Evolutionary conservation across 495 filamentous ascomycete genomes (phyloP).

Genomic region (Penicillium parvum): DNA sequence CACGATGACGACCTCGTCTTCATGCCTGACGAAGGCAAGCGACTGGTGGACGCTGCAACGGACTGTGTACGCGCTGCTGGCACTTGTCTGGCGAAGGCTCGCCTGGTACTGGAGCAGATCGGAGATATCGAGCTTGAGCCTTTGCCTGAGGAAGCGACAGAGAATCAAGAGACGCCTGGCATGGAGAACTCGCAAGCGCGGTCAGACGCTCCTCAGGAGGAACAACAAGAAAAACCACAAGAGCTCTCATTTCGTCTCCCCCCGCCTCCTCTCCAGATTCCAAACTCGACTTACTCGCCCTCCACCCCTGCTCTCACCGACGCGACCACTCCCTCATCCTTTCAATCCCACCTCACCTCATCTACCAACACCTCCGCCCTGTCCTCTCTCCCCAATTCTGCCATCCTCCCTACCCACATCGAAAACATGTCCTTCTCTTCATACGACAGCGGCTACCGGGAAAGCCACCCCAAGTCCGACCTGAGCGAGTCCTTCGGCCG

Average conservation of each 20-base stretch:
- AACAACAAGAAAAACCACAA: slow-evolving; percentile 20
- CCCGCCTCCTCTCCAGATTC: slow-evolving; percentile 40
- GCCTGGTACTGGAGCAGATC: slow-evolving; percentile 78
- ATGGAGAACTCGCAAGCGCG: slow-evolving; percentile 9
- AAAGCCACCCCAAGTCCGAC: slow-evolving; percentile 35
- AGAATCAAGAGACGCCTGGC: slow-evolving; percentile 8
- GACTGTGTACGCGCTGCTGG: slow-evolving; percentile 86
- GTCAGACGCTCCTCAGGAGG: slow-evolving; percentile 14
- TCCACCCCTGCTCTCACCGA: slow-evolving; percentile 41
- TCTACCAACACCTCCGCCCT: slow-evolving; percentile 17
- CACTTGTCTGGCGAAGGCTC: slow-evolving; percentile 83
- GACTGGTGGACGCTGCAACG: slow-evolving; percentile 75
- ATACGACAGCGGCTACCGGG: slow-evolving; percentile 18
- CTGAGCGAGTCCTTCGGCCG: slow-evolving; percentile 37
- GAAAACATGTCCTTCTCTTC: slow-evolving; percentile 31
- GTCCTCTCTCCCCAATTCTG: slow-evolving; percentile 25
- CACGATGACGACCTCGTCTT: slow-evolving; percentile 69
- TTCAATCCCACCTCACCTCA: slow-evolving; percentile 30
- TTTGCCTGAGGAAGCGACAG: slow-evolving; percentile 41
- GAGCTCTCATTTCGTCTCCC: slow-evolving; percentile 34
- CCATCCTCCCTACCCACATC: slow-evolving; percentile 36
- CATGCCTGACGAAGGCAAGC: slow-evolving; percentile 73
- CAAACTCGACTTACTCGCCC: slow-evolving; percentile 29
- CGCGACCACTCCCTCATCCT: slow-evolving; percentile 40
- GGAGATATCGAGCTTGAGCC: slow-evolving; percentile 88